Evolutionary conservation across 2,329 filamentous ascomycete genomes (phyloP), one percentile per base, ranked within the genome.

Genomic region (Beauveria varroae): DNA sequence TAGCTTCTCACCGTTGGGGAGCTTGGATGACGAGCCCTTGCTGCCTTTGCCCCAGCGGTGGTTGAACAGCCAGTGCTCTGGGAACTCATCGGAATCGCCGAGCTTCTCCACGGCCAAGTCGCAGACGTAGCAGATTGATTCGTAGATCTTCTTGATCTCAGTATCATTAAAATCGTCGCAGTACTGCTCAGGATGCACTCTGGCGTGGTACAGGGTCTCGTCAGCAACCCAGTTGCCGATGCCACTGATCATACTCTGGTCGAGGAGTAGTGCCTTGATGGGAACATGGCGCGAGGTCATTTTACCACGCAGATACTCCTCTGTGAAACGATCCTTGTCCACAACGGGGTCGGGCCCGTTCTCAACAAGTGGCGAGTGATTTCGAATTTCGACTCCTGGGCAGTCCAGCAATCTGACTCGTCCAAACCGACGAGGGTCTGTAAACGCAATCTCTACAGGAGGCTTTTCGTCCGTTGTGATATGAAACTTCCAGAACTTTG

Each of bases 191-290:
- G 95, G 95, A 67, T 99, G 93, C 18, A 98, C 82, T 55, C 83
- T 86, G 5, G 95, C 89, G 67, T 98, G 88, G 69, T 93, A 99
- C 57, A 99, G 78, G 7, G 96, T 87, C 73, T 99, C 95, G 70
- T 99, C 95, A 1, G 88, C 92, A 59, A 99, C 93, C 93, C 93
- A 99, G 71, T 98, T 98, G 0, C 95, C 95, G 64, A 99, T 90
- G 8, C 95, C 95, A 68, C 90, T 95, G 64, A 98, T 89, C 71
- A 89, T 89, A 20, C 86, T 82, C 74, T 99, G 95, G 70, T 98
- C 91, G 3, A 98, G 80, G 14, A 99, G 78, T 22, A 97, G 79
- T 0, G 92, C 90, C 72, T 98, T 98, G 65, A 98, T 83, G 0
- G 93, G 93, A 0, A 97, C 90, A 68, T 85, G 90, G 60, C 93